Evolutionary conservation across 257 asterid genomes (phyloP), one percentile per base, ranked within the genome.

Genomic region (Petunia secreta): DNA sequence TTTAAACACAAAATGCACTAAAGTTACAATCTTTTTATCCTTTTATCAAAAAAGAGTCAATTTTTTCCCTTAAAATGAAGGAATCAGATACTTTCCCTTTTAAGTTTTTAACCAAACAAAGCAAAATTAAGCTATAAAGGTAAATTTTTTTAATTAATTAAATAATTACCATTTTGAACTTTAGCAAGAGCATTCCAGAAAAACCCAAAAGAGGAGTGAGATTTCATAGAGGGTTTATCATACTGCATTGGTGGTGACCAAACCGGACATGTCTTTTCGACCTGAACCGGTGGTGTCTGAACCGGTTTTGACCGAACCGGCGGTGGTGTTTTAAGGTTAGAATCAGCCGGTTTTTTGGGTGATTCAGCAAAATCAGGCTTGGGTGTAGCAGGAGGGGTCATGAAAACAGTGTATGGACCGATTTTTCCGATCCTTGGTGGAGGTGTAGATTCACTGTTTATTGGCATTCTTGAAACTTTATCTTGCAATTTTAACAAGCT

Each of bases 321-420:
- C 83, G 86, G 80, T 80, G 85, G 38, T 75, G 80, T 58, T 52
- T 25, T 25, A 25, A 85, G 46, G 54, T 88, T 80, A 85, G 88
- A 71, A 50, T 58, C 37, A 4, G 7, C 60, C 5, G 85, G 80
- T 62, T 66, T 84, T 46, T 57, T 80, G 11, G 90, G 88, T 57
- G 93, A 87, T 39, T 82, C 91, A 67, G 77, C 55, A 0, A 85
- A 75, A 69, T 74, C 62, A 7, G 87, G 82, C 62, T 79, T 83
- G 6, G 97, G 98, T 25, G 97, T 89, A 5, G 97, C 81, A 4
- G 97, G 96, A 77, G 98, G 98, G 73, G 99, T 95, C 66, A 95
- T 89, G 85, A 95, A 95, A 78, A 95, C 99, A 16, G 98, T 95
- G 89, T 95, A 95, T 6, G 99, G 99, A 2, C 99, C 99, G 95